These are phyloP conservation scores for Paramecium sexaurelia DNA, from an alignment of 73 alveolate species.

Conservation along the genomic window DNA sequence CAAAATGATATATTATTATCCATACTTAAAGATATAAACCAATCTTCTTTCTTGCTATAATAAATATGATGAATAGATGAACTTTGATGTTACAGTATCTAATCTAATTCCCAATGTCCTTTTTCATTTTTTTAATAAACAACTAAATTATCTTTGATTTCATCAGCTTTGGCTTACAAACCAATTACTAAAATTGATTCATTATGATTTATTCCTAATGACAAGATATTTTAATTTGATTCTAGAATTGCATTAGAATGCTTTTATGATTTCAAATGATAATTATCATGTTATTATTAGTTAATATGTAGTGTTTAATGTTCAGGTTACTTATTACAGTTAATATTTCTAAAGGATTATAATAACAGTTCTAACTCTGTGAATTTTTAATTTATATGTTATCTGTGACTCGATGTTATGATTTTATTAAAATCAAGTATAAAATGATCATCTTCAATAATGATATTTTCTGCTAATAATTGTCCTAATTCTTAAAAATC, in stretches of 20 bases:
- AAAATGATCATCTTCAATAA: neutral
- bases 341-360: neutral
- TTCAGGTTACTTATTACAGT: neutral
- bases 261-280: too few relatives aligned
- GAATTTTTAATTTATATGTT: neutral
- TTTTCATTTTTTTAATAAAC: neutral
- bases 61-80: neutral
- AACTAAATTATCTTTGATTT: neutral
- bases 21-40: neutral
- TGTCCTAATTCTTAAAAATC: neutral
- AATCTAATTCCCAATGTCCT: neutral
- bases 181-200: neutral
- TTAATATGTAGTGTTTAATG: neutral
- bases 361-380: neutral
- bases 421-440: neutral
- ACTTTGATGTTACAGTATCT: neutral
- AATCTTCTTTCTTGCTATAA: neutral
- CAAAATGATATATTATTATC: neutral
- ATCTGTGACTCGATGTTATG: neutral
- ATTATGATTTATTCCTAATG: neutral
- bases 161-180: neutral
- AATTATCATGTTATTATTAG: too few relatives aligned
- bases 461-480: neutral
- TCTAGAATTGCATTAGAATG: neutral
- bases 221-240: neutral